Evolutionary conservation across 2,329 filamentous ascomycete genomes (phyloP), one percentile per base, ranked within the genome.

Genomic region (Grosmannia serpens): DNA sequence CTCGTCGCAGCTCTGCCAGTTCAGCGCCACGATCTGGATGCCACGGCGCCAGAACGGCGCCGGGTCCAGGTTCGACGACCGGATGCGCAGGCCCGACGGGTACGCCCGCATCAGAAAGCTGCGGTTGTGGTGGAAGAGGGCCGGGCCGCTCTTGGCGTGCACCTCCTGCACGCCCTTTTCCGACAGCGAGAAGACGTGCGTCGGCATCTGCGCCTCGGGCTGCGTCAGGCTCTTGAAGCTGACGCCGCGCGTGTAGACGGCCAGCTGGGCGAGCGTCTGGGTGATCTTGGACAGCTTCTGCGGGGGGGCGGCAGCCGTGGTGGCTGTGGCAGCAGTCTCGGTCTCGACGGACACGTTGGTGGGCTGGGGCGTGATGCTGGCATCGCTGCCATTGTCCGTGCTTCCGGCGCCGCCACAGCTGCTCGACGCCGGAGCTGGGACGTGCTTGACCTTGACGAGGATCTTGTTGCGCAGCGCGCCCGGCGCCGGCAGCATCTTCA

Each of bases 1-100:
- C 65, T 89, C 87, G 67, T 96, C 91, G 70, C 88, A 85, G 61
- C 85, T 86, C 71, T 97, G 91, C 89, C 91, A 97, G 73, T 96
- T 96, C 61, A 97, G 76, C 0, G 91, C 91, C 1, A 95, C 90
- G 65, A 96, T 86, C 71, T 96, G 91, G 3, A 95, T 86, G 17
- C 91, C 91, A 63, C 89, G 86, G 35, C 89, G 81, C 91, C 91
- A 96, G 71, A 91, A 94, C 4, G 86, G 79, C 1, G 84, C 82
- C 5, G 92, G 91, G 64, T 96, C 89, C 15, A 95, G 77, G 68
- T 96, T 97, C 1, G 89, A 94, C 0, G 89, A 95, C 61, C 83
- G 80, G 56, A 96, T 84, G 8, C 91, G 84, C 59, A 91, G 78
- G 1, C 89, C 89, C 41, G 88, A 90, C 0, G 91, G 92, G 66